A percentile compares a stretch with the other conserved stretches of the same genome.
phyloP scores from a whole-genome alignment of 148 eudicot genomes.

The Amaranthus palmeri region DNA sequence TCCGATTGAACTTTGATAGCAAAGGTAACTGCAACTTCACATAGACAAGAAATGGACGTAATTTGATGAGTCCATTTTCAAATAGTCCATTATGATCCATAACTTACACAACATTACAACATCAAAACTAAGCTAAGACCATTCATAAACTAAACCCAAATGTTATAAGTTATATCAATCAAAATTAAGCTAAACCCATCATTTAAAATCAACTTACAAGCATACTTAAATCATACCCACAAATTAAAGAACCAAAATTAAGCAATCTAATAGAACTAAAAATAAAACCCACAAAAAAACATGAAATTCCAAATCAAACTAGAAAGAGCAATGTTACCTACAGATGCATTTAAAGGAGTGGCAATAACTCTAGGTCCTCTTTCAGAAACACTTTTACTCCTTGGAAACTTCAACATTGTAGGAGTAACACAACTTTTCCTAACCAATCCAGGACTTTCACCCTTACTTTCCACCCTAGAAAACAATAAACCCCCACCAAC shows the following conservation, averaged over 20 bases:
- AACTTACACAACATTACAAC: no score
- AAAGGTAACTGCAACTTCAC: no score
- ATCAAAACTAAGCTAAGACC: background rate
- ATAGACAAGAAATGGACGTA: no score
- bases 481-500: slow-evolving; percentile 42
- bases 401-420: slow-evolving; percentile 49
- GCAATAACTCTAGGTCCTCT: slow-evolving; percentile 52
- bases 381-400: slow-evolving; percentile 76
- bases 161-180: background rate
- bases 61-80: no score
- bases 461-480: slow-evolving; percentile 50
- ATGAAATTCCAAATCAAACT: background rate
- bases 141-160: background rate
- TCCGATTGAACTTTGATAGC: no score
- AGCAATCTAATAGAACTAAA: background rate
- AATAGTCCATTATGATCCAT: no score
- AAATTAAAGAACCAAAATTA: background rate
- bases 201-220: no score
- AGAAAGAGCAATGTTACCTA: slow-evolving; percentile 66
- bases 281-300: background rate
- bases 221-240: background rate
- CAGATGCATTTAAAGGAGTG: slow-evolving; percentile 59
- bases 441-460: slow-evolving; percentile 48
- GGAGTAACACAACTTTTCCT: slow-evolving; percentile 70
- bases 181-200: background rate